Evolutionary conservation across 768 basidiomycete genomes (phyloP), one percentile per base, ranked within the genome.

Genomic region (Rhizopogon vesiculosus): DNA sequence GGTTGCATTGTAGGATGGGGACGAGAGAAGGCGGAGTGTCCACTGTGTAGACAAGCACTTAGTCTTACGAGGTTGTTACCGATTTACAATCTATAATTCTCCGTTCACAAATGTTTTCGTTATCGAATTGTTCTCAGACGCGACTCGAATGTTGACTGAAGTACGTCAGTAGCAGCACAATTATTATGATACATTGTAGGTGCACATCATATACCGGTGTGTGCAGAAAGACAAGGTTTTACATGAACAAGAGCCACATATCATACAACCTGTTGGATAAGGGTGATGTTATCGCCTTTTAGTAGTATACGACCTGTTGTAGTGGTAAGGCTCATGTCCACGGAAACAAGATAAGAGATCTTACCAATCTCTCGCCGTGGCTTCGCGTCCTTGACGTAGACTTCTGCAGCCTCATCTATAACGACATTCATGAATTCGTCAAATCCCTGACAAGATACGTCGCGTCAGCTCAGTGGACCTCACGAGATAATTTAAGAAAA

Each of bases 391-490:
- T 93, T 93, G 48, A 94, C 85, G 66, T 84, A 96, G 10, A 97
- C 87, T 71, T 99, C 96, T 51, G 84, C 82, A 43, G 95, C 93
- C 48, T 97, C 91, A 62, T 99, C 96, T 22, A 99, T 74, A 38
- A 98, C 91, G 31, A 99, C 74, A 68, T 99, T 99, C 96, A 99
- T 99, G 74, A 98, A 99, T 71, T 99, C 96, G 68, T 99, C 96
- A 64, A 99, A 99, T 41, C 96, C 95, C 96, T 98, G 66, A 10
- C 41, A 57, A 53, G 45, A 45, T 55, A 52, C 42, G 42, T 39
- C 43, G 40, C 16, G 42, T 72, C 58, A 77, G 69, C 58, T 51
- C 50, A 19, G 51, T 56, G 16, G 58, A 41, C 25, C 43, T 16
- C 19, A 22, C 8, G 15, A 53, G 18, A 61, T 43, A 38, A 45